Conservation (phyloP, 495 filamentous ascomycete genomes). For the Darksidea phi region DNA sequence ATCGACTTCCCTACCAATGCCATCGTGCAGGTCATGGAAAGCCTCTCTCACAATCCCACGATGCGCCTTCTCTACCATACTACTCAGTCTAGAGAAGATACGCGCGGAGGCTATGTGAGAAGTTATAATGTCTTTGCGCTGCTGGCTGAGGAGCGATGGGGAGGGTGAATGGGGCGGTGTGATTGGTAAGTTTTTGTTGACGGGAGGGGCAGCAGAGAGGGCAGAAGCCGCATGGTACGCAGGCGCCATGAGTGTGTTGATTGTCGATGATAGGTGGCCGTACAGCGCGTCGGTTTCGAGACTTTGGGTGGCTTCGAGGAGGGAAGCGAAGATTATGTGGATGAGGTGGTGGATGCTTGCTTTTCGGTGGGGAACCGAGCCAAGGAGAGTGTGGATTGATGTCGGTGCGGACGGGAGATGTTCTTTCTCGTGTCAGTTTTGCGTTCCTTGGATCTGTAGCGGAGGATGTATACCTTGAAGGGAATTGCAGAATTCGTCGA, state of each 20-base stretch:
- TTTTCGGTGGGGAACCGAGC: background rate
- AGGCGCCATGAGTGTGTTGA: slow-evolving; percentile 19
- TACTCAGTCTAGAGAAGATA: slow-evolving; percentile 16
- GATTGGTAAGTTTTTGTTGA: background rate
- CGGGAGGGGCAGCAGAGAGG: background rate
- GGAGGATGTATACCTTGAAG: slow-evolving; percentile 1
- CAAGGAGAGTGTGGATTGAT: slow-evolving; percentile 14
- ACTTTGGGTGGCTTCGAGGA: slow-evolving; percentile 19
- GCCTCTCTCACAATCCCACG: slow-evolving; percentile 1
- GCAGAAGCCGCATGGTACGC: slow-evolving; percentile 16
- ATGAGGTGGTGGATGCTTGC: slow-evolving; percentile 14
- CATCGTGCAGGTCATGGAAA: slow-evolving; percentile 11
- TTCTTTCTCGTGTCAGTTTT: background rate
- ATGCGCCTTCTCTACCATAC: slow-evolving; percentile 25
- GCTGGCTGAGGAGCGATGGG: slow-evolving; percentile 1
- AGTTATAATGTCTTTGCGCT: slow-evolving; percentile 20
- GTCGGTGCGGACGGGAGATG: background rate
- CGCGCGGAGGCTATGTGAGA: slow-evolving; percentile 17
- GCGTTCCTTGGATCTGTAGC: background rate
- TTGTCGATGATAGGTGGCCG: slow-evolving; percentile 22
- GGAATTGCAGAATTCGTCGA: slow-evolving; percentile 6
- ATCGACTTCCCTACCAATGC: slow-evolving; percentile 18
- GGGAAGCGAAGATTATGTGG: slow-evolving; percentile 11
- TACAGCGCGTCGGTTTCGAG: slow-evolving; percentile 20
- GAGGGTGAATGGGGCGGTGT: slow-evolving; percentile 1